A percentile compares a stretch with the other conserved stretches of the same genome.
These are phyloP conservation scores for Penicillium psychrosexuale DNA, from an alignment of 2,329 filamentous ascomycete species.

Conservation along the genomic window DNA sequence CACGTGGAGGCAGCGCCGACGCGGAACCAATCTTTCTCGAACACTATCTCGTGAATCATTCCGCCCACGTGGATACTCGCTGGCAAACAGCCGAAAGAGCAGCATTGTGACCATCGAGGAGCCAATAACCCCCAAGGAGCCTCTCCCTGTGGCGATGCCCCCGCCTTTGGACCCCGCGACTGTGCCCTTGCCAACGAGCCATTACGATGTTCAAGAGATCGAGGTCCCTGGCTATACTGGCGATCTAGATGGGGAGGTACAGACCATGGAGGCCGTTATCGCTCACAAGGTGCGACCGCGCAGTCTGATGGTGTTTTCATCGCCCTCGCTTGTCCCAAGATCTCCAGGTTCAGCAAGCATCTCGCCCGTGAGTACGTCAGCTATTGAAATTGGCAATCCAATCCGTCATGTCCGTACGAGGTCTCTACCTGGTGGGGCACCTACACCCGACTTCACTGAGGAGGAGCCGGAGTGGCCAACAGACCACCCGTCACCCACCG, in stretches of 20 bases:
- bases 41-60: conserved; percentile 44
- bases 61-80: conserved; percentile 28
- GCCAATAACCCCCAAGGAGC: conserved; percentile 18
- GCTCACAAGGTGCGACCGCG: conserved; percentile 44
- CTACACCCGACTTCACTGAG: conserved; percentile 16
- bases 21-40: conserved; percentile 36
- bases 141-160: conserved; percentile 6
- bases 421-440: conserved; percentile 48
- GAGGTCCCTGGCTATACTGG: conserved; percentile 68
- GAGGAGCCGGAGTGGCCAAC: conserved; percentile 12
- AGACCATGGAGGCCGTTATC: conserved; percentile 36
- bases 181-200: conserved; percentile 31
- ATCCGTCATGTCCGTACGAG: conserved; percentile 44
- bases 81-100: conserved; percentile 36
- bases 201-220: conserved; percentile 59
- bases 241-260: conserved; percentile 58
- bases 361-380: conserved; percentile 26
- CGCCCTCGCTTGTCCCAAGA: conserved; percentile 28
- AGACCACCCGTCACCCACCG: conserved; percentile 24
- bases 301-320: conserved; percentile 43
- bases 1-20: conserved; percentile 79
- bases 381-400: conserved; percentile 23
- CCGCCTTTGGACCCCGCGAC: conserved; percentile 29
- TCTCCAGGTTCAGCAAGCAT: conserved; percentile 24
- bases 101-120: conserved; percentile 39